Conservation (phyloP, 2,329 filamentous ascomycete genomes). For the Neonectria faginata region DNA sequence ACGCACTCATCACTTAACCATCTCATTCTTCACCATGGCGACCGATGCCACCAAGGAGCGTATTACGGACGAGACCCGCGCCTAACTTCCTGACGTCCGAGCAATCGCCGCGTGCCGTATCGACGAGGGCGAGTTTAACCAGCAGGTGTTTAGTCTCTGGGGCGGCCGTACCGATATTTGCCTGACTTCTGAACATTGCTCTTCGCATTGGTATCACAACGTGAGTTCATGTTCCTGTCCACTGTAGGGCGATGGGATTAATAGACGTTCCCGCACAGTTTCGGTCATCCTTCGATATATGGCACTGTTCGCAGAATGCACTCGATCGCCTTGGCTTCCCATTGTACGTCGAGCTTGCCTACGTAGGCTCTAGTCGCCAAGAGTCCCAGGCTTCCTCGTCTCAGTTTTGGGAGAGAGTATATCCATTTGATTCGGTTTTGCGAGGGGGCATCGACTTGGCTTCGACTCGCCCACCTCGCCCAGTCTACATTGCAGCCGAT, state of each 20-base stretch:
- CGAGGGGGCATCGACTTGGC: not conserved
- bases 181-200: not conserved
- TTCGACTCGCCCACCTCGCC: not conserved
- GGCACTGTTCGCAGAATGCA: slow-evolving; percentile 9
- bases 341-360: slow-evolving; percentile 15
- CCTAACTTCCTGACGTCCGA: not conserved
- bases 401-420: not conserved
- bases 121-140: not conserved
- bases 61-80: not conserved
- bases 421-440: not conserved
- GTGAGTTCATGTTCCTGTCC: too few species aligned
- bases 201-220: not conserved
- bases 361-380: not conserved
- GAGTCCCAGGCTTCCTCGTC: not conserved
- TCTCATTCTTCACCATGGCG: too few species aligned
- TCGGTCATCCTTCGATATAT: not conserved
- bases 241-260: too few species aligned
- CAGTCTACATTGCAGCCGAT: slow-evolving; percentile 14
- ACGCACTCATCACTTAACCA: not conserved
- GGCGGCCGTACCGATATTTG: not conserved
- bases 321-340: slow-evolving; percentile 7
- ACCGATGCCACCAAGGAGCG: too few species aligned
- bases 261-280: not conserved
- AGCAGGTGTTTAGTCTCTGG: not conserved
- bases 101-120: not conserved